Percentiles rank a stretch among this genome's conserved stretches.
These are phyloP conservation scores for Dichotomopilus funicola DNA, from an alignment of 2,329 filamentous ascomycete genomes.

Conservation along the genomic window DNA sequence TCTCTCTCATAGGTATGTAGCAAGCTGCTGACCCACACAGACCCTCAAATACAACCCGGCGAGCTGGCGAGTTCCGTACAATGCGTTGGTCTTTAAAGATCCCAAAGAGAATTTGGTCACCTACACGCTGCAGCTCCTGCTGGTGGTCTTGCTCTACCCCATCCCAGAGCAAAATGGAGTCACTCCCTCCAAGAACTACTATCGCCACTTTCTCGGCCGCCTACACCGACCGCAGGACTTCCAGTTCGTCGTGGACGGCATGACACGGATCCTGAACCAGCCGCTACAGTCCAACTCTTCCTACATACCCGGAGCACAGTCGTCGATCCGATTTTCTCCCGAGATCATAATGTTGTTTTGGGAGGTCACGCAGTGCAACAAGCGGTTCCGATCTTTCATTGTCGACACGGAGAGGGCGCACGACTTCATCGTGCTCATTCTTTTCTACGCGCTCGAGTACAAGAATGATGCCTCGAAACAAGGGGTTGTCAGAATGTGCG, in stretches of 20 bases:
- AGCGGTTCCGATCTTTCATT: constrained; percentile 91
- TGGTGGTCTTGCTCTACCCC: constrained; percentile 78
- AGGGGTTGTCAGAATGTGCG: constrained; percentile 90
- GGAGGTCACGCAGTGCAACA: constrained; percentile 97
- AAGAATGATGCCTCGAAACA: constrained; percentile 81
- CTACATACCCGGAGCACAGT: constrained; percentile 79
- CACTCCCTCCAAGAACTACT: constrained; percentile 75
- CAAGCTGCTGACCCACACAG: constrained; percentile 36
- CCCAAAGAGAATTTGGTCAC: constrained; percentile 85
- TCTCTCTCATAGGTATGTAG: too few species aligned
- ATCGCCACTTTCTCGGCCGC: constrained; percentile 84
- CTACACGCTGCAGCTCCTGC: constrained; percentile 84
- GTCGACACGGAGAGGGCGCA: constrained; percentile 91
- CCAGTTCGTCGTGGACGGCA: constrained; percentile 92
- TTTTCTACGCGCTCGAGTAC: constrained; percentile 91
- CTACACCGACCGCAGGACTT: constrained; percentile 93
- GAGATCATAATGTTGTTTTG: constrained; percentile 97
- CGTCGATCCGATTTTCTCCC: constrained; percentile 76
- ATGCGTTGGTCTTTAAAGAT: constrained; percentile 86
- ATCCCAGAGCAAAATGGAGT: constrained; percentile 69
- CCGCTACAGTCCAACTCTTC: constrained; percentile 83
- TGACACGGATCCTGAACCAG: constrained; percentile 87
- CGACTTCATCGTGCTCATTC: constrained; percentile 82
- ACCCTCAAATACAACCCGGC: constrained; percentile 94
- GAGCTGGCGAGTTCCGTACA: constrained; percentile 89